A percentile compares a stretch with the other conserved stretches of the same genome.
Conservation (phyloP, 345 rosid genomes). For the Lepidium aucheri region DNA sequence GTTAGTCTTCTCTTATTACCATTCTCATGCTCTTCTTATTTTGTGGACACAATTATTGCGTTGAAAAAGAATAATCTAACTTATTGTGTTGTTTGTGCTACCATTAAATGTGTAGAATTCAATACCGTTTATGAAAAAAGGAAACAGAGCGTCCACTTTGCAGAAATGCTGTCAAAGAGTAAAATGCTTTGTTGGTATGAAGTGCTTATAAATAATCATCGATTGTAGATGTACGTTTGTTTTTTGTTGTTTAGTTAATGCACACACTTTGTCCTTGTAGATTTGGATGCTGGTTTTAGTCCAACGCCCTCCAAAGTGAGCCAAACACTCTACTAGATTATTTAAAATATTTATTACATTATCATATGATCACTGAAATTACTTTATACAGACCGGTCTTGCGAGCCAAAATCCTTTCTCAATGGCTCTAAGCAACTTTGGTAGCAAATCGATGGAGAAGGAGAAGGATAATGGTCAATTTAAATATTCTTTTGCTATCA, state of each 20-base stretch:
- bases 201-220: background rate
- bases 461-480: slow-evolving; percentile 40
- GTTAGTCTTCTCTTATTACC: slow-evolving; percentile 33
- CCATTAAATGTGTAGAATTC: slow-evolving; percentile 29
- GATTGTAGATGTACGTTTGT: background rate
- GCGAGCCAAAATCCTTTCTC: slow-evolving; percentile 51
- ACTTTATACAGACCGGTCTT: slow-evolving; percentile 52
- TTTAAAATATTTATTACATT: background rate
- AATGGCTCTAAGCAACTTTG: slow-evolving; percentile 47
- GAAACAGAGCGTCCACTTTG: slow-evolving; percentile 43
- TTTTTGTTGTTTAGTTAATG: background rate
- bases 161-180: slow-evolving; percentile 57
- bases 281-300: slow-evolving; percentile 71
- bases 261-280: slow-evolving; percentile 30
- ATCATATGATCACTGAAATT: background rate
- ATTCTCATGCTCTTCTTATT: background rate
- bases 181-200: slow-evolving; percentile 63
- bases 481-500: background rate
- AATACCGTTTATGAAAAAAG: slow-evolving; percentile 68
- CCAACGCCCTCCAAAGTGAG: slow-evolving; percentile 66
- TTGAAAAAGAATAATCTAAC: background rate
- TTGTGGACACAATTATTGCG: background rate
- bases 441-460: slow-evolving; percentile 32
- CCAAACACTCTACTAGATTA: background rate
- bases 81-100: background rate